Evolutionary conservation across 805 yeast genomes (phyloP).

Genomic region (Lipomyces starkeyi): DNA sequence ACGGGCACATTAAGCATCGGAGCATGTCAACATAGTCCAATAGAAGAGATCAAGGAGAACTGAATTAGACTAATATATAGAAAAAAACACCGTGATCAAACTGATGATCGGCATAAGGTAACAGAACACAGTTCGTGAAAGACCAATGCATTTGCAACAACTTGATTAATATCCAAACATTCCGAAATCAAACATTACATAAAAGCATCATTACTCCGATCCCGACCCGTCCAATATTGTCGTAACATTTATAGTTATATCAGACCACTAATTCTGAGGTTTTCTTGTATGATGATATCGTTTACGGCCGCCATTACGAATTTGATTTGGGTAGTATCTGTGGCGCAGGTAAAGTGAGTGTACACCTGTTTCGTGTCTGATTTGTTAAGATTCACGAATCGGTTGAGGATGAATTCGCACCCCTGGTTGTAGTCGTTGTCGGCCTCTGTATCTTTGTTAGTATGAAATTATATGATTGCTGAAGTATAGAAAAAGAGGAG

Average conservation of each 20-base stretch:
- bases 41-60: no score
- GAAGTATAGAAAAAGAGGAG: background rate
- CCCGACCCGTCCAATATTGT: background rate
- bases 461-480: background rate
- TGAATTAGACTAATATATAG: no score
- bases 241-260: conserved; percentile 13
- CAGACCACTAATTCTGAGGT: conserved; percentile 60
- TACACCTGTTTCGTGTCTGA: conserved; percentile 75
- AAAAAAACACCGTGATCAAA: no score
- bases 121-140: no score
- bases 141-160: background rate
- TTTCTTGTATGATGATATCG: conserved; percentile 85
- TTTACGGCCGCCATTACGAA: conserved; percentile 92
- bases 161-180: background rate
- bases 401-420: conserved; percentile 68
- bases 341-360: conserved; percentile 93
- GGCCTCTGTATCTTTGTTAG: conserved; percentile 53
- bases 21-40: no score
- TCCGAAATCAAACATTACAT: background rate
- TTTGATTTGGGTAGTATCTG: conserved; percentile 86
- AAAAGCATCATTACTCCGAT: background rate
- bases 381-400: conserved; percentile 68
- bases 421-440: conserved; percentile 70
- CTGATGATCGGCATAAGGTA: no score
- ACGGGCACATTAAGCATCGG: no score